A percentile compares a stretch with the other conserved stretches of the same genome.
Conservation (phyloP, 306 rosid species). For the Oxytropis ochrocephala region DNA sequence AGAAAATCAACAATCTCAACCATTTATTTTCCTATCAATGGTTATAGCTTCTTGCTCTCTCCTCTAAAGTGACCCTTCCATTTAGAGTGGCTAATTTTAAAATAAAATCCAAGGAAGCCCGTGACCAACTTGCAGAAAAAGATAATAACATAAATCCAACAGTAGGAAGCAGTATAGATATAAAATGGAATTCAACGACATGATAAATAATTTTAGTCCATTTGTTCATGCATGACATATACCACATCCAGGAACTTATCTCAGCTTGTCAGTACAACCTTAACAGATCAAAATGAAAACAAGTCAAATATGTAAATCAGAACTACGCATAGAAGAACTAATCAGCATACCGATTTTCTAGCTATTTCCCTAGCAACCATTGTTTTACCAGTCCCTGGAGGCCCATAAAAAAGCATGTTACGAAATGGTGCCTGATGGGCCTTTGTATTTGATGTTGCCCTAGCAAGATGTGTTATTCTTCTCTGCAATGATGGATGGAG, state of each 20-base stretch:
- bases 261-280: not conserved
- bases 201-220: not conserved
- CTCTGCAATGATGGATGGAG: constrained; percentile 84
- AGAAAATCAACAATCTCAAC: not conserved
- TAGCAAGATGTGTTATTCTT: constrained; percentile 89
- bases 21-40: not conserved
- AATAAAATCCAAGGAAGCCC: not conserved
- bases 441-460: constrained; percentile 93
- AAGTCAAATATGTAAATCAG: not conserved
- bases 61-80: not conserved
- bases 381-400: constrained; percentile 99
- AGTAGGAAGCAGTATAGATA: not conserved
- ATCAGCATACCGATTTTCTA: constrained; percentile 65
- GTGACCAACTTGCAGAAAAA: no score
- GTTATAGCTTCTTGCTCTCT: not conserved
- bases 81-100: not conserved
- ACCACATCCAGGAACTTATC: not conserved
- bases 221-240: not conserved
- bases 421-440: constrained; percentile 95
- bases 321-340: not conserved
- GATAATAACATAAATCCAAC: not conserved
- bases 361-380: constrained; percentile 98
- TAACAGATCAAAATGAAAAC: constrained; percentile 1
- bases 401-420: constrained; percentile 95
- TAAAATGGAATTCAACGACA: not conserved